Percentiles rank a stretch among this genome's conserved stretches.
Conservation (phyloP, 1,284 basidiomycete genomes). For the Pyrrhoderma noxium region DNA sequence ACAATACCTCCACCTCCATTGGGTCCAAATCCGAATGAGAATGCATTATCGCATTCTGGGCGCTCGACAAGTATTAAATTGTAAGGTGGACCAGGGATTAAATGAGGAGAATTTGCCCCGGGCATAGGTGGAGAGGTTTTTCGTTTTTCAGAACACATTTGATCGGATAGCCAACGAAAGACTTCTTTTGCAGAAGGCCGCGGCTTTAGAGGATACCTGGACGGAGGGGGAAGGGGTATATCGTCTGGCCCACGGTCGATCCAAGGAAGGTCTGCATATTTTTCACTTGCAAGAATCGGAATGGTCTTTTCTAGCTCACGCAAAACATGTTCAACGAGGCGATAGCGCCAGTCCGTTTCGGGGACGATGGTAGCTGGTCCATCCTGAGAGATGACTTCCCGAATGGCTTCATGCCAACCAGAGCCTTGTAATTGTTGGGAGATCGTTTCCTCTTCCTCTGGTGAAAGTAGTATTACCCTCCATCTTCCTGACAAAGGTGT, state of each 20-base stretch:
- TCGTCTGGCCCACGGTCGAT: conserved; percentile 41
- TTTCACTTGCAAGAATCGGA: conserved; percentile 55
- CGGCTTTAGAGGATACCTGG: conserved; percentile 61
- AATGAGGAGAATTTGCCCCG: conserved; percentile 33
- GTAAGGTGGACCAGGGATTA: conserved; percentile 76
- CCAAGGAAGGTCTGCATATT: conserved; percentile 49
- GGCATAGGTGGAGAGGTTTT: not conserved
- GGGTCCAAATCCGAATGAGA: conserved; percentile 87
- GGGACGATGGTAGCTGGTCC: conserved; percentile 59
- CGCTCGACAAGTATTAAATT: conserved; percentile 79
- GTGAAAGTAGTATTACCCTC: conserved; percentile 81
- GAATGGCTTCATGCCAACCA: conserved; percentile 81
- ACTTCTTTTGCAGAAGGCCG: conserved; percentile 64
- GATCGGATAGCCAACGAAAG: conserved; percentile 47
- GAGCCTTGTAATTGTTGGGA: conserved; percentile 67
- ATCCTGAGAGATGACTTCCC: conserved; percentile 66
- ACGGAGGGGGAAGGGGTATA: conserved; percentile 62
- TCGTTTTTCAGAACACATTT: not conserved
- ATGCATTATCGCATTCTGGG: conserved; percentile 74
- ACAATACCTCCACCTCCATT: conserved; percentile 86
- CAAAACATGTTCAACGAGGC: conserved; percentile 73
- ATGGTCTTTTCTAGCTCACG: conserved; percentile 65
- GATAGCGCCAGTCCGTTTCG: conserved; percentile 74
- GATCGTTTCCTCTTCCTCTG: conserved; percentile 85
- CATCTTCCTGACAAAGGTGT: conserved; percentile 85